Percentiles rank a stretch among this genome's conserved stretches.
These are phyloP conservation scores for Suillus variegatus DNA, from an alignment of 768 basidiomycete genomes.

Conservation along the genomic window DNA sequence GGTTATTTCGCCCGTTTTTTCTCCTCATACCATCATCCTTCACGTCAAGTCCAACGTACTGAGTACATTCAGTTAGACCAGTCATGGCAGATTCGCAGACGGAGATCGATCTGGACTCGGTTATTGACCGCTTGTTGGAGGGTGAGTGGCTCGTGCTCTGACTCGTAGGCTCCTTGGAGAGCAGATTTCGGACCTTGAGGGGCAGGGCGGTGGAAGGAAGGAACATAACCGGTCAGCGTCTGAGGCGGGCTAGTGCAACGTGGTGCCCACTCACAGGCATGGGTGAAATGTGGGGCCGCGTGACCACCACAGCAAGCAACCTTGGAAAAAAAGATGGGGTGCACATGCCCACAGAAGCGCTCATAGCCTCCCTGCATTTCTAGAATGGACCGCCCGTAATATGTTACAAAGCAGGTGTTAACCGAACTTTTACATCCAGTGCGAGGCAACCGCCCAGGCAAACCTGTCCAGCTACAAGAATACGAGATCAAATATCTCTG, in stretches of 20 bases:
- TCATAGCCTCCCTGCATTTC: slow-evolving; percentile 5
- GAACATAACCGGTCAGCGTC: background rate
- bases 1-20: slow-evolving; percentile 26
- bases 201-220: background rate
- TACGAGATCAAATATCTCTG: slow-evolving; percentile 99
- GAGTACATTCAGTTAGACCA: slow-evolving; percentile 17
- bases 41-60: slow-evolving; percentile 19
- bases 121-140: slow-evolving; percentile 97
- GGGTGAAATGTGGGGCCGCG: slow-evolving; percentile 7
- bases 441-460: slow-evolving; percentile 97
- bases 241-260: background rate
- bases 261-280: background rate
- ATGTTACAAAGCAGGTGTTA: slow-evolving; percentile 3
- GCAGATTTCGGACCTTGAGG: slow-evolving; percentile 7
- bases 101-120: slow-evolving; percentile 99
- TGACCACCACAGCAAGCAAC: slow-evolving; percentile 7
- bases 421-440: slow-evolving; percentile 51
- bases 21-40: slow-evolving; percentile 18
- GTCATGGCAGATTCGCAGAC: slow-evolving; percentile 77
- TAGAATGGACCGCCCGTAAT: slow-evolving; percentile 1
- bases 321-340: slow-evolving; percentile 11
- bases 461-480: slow-evolving; percentile 96
- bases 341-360: slow-evolving; percentile 5
- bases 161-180: slow-evolving; percentile 14
- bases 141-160: slow-evolving; percentile 60